phyloP scores from a whole-genome alignment of 1,139 yeast genomes.

The Kurtzmaniella quercitrusa region DNA sequence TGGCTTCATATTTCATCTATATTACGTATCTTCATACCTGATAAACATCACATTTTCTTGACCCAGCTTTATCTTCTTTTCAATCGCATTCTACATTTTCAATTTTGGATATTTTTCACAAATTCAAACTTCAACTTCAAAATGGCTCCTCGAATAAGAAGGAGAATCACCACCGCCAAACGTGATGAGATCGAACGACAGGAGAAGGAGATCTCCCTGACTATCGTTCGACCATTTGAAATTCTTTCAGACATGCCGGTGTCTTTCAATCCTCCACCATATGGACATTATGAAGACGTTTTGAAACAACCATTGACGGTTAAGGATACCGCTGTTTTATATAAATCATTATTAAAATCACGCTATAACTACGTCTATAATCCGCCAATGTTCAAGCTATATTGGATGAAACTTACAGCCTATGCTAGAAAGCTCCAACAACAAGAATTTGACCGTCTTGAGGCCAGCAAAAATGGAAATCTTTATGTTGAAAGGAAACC shows the following conservation, averaged over 20 bases:
- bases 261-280: conserved; percentile 58
- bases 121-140: background rate
- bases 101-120: too few species aligned
- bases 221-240: conserved; percentile 60
- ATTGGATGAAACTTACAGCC: conserved; percentile 68
- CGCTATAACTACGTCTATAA: conserved; percentile 69
- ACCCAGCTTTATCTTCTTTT: too few species aligned
- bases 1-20: too few species aligned
- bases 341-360: conserved; percentile 70
- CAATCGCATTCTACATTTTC: too few species aligned
- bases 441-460: conserved; percentile 19
- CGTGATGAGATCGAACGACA: conserved; percentile 47
- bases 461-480: conserved; percentile 10
- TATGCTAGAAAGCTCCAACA: conserved; percentile 40
- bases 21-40: too few species aligned
- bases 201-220: conserved; percentile 37
- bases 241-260: conserved; percentile 70
- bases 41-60: too few species aligned
- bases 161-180: conserved; percentile 45
- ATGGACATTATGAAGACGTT: conserved; percentile 41
- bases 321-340: conserved; percentile 68
- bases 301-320: conserved; percentile 65
- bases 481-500: conserved; percentile 24
- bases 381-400: conserved; percentile 67
- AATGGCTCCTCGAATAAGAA: conserved; percentile 44